Evolutionary conservation across 2,329 filamentous ascomycete species (phyloP), one percentile per base, ranked within the genome.

Genomic region (Sporothrix dimorphospora): DNA sequence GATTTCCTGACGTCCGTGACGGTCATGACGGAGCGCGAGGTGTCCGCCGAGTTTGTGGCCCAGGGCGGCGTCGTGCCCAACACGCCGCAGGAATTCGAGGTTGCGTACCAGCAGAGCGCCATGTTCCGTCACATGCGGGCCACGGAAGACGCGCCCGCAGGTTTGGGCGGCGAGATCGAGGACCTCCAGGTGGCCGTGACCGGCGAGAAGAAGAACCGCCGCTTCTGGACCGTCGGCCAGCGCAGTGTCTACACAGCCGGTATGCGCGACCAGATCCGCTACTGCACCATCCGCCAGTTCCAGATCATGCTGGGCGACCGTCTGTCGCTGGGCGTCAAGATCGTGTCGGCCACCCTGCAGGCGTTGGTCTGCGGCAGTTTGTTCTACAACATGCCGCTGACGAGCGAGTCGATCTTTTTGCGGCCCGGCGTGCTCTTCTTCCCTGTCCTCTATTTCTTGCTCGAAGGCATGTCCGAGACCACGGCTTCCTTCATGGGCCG

Each of bases 221-320:
- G 57, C 3, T 27, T 30, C 16, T 21, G 57, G 51, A 53, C 30
- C 16, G 74, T 74, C 1, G 61, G 69, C 3, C 55, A 72, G 14
- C 68, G 73, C 49, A 78, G 77, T 53, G 63, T 68, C 21, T 96
- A 94, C 80, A 95, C 92, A 0, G 89, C 95, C 71, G 92, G 90
- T 12, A 92, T 94, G 78, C 82, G 86, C 57, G 86, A 88, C 5
- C 93, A 96, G 80, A 90, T 96, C 1, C 78, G 87, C 38, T 88
- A 89, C 8, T 84, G 91, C 82, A 91, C 91, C 0, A 85, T 89
- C 75, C 87, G 93, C 55, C 92, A 96, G 80, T 90, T 93, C 73
- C 94, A 92, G 91, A 86, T 97, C 40, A 87, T 94, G 38, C 87
- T 88, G 78, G 92, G 92, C 51, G 92, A 97, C 80, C 90, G 86